phyloP scores from a whole-genome alignment of 2,329 filamentous ascomycete species.

The Phaeosphaeria sp. region DNA sequence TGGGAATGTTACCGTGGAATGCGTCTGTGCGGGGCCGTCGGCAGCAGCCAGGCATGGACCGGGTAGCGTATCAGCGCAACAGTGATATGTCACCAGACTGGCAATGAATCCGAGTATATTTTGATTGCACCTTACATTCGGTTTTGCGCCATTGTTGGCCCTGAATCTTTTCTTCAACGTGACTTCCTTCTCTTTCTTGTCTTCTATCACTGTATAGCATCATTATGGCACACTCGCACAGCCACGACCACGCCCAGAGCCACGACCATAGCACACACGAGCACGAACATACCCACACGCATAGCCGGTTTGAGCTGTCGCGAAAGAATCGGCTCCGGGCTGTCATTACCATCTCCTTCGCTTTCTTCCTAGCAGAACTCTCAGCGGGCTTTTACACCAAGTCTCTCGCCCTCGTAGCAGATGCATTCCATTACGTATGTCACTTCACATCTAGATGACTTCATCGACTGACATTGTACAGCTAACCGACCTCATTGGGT shows the following conservation, averaged over 20 bases:
- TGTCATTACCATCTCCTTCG: constrained; percentile 55
- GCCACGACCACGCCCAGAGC: constrained; percentile 5
- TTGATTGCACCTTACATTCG: constrained; percentile 1
- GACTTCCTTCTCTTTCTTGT: neutral
- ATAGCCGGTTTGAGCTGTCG: constrained; percentile 28
- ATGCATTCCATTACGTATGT: constrained; percentile 78
- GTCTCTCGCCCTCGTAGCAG: constrained; percentile 75
- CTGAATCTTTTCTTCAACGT: neutral
- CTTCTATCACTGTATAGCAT: neutral
- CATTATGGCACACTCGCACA: constrained; percentile 22
- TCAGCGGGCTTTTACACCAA: constrained; percentile 72
- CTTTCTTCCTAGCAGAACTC: constrained; percentile 57
- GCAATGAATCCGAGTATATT: constrained; percentile 7
- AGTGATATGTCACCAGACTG: constrained; percentile 18
- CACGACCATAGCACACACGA: neutral
- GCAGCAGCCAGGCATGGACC: neutral
- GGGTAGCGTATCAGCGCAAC: neutral
- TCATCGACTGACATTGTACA: constrained; percentile 37
- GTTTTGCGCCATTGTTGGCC: neutral
- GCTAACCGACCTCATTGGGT: constrained; percentile 75
- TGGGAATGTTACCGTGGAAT: neutral
- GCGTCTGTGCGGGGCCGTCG: neutral
- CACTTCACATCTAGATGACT: neutral
- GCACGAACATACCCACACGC: constrained; percentile 12
- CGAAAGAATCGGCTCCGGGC: constrained; percentile 42